phyloP scores from a whole-genome alignment of 352 stramenopile genomes.

The Phytophthora hibernalis region DNA sequence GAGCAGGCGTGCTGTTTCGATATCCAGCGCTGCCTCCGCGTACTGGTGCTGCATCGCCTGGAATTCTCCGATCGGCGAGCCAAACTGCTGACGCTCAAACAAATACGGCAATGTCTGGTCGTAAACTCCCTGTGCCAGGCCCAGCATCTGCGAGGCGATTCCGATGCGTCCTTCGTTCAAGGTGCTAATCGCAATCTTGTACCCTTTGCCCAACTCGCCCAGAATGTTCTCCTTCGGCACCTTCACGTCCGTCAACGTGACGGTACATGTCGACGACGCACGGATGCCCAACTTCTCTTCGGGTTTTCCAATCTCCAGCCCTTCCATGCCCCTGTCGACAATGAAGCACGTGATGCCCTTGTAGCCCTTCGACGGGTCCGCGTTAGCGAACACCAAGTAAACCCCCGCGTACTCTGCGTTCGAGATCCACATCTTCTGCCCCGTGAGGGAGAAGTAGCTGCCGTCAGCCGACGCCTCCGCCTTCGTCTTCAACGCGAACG shows the following conservation, averaged over 20 bases:
- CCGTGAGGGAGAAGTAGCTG: constrained; percentile 95
- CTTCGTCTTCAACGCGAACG: constrained; percentile 95
- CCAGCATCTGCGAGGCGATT: constrained; percentile 98
- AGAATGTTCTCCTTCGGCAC: constrained; percentile 94
- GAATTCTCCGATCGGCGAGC: constrained; percentile 94
- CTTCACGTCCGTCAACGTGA: constrained; percentile 95
- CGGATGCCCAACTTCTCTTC: constrained; percentile 98
- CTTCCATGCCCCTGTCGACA: constrained; percentile 93
- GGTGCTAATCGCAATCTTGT: constrained; percentile 98
- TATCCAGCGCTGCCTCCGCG: constrained; percentile 94
- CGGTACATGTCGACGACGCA: constrained; percentile 95
- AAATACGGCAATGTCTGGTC: constrained; percentile 97
- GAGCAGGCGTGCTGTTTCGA: constrained; percentile 93
- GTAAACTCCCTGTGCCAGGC: constrained; percentile 96
- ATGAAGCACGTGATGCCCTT: constrained; percentile 99
- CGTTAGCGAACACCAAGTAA: constrained; percentile 97
- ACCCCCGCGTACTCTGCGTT: constrained; percentile 96
- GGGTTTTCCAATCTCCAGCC: constrained; percentile 93
- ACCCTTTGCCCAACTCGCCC: constrained; percentile 93
- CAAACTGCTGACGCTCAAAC: constrained; percentile 96
- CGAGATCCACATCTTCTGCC: constrained; percentile 98
- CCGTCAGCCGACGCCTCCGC: constrained; percentile 88
- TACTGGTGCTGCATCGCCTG: constrained; percentile 98
- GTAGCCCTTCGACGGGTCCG: constrained; percentile 92
- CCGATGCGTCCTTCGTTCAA: constrained; percentile 97